Percentiles rank a stretch among this genome's conserved stretches.
phyloP scores from a whole-genome alignment of 176 grass and related monocot species.

The Carex littledalei region DNA sequence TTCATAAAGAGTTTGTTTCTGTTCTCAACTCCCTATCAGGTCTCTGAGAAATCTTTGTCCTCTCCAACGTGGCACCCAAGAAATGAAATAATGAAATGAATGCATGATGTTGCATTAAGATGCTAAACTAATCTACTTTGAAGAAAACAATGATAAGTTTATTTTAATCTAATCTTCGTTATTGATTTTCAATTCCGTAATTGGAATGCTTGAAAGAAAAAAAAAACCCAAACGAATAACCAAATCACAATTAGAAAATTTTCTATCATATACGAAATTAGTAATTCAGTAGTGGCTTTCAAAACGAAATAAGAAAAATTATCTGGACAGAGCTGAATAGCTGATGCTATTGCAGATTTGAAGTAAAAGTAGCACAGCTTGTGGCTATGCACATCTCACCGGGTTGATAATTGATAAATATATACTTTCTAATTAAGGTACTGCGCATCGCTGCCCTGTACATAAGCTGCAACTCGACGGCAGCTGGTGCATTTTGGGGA shows the following conservation, averaged over 20 bases:
- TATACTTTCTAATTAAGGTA: not conserved
- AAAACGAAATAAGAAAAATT: too few relatives aligned
- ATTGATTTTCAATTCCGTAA: not conserved
- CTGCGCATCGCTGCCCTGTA: not conserved
- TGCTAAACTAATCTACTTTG: not conserved
- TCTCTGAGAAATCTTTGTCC: not conserved
- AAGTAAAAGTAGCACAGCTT: too few relatives aligned
- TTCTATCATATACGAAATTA: not conserved
- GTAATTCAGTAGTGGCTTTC: not conserved
- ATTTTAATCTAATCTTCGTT: not conserved
- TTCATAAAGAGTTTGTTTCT: constrained; percentile 15
- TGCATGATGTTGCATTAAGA: not conserved
- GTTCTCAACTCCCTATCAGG: constrained; percentile 18
- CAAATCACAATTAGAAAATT: not conserved
- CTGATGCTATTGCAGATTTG: not conserved
- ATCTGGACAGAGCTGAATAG: not conserved
- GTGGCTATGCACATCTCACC: not conserved
- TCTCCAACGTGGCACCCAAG: not conserved
- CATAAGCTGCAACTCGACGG: not conserved
- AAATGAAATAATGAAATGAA: not conserved
- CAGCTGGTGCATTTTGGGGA: constrained; percentile 2
- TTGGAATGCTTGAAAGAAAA: not conserved
- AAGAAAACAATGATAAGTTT: too few relatives aligned
- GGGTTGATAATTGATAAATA: not conserved
- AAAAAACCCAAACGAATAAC: too few relatives aligned